Conservation (phyloP, 345 rosid genomes). For the Salix caprea region DNA sequence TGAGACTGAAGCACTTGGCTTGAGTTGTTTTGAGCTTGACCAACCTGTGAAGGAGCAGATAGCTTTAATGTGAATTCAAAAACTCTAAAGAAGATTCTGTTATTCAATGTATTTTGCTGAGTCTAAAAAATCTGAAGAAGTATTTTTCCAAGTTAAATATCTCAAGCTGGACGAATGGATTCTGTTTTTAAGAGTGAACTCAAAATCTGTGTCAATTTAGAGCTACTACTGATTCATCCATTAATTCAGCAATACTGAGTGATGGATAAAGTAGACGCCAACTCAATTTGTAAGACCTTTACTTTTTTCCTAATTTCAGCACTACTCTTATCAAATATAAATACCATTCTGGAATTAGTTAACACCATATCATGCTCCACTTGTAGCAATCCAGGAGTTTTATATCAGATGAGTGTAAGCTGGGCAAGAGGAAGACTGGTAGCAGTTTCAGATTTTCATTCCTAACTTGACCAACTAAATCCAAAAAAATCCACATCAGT, state of each 20-base stretch:
- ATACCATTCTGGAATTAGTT: background rate
- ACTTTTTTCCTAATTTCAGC: background rate
- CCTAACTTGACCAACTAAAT: constrained; percentile 3
- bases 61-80: background rate
- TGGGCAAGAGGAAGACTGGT: background rate
- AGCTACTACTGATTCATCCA: background rate
- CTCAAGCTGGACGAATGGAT: background rate
- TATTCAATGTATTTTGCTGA: background rate
- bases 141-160: background rate
- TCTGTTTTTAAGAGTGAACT: background rate
- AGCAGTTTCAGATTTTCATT: background rate
- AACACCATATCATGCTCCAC: background rate
- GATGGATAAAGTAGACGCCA: background rate
- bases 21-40: constrained; percentile 42
- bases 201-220: background rate
- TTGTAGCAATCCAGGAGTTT: background rate
- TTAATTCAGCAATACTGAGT: background rate
- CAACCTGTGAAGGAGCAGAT: constrained; percentile 16
- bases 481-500: background rate
- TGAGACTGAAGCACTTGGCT: constrained; percentile 37
- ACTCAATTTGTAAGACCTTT: background rate
- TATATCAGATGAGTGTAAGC: constrained; percentile 1
- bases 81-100: background rate
- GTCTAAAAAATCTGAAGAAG: background rate
- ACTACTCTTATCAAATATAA: background rate